A percentile compares a stretch with the other conserved stretches of the same genome.
Evolutionary conservation across 2,329 filamentous ascomycete species (phyloP).

Genomic region (Alternaria solani): DNA sequence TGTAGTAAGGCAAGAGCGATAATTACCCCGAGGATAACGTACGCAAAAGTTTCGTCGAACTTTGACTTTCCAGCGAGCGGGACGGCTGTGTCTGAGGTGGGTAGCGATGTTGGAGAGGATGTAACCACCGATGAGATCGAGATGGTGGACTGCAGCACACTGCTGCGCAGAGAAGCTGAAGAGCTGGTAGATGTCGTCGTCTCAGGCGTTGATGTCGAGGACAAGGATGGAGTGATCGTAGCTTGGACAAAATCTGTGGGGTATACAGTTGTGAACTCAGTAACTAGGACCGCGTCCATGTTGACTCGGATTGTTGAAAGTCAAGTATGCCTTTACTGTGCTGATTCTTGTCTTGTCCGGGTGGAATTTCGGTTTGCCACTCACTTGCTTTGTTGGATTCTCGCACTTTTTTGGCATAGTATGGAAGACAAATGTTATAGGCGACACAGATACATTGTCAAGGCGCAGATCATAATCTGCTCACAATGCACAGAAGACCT

Average conservation of each 20-base stretch:
- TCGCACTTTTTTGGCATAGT: neutral
- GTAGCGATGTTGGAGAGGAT: neutral
- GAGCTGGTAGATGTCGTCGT: neutral
- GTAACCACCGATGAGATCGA: neutral
- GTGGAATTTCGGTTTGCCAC: neutral
- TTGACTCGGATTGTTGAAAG: neutral
- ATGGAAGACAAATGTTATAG: neutral
- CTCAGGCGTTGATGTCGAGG: neutral
- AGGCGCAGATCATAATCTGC: neutral
- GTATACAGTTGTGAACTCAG: conserved; percentile 9
- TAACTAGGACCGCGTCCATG: conserved; percentile 4
- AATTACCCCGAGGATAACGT: conserved; percentile 1
- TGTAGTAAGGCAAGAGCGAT: conserved; percentile 9
- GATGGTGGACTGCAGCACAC: neutral
- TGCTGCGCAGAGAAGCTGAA: neutral
- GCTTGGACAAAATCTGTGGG: neutral
- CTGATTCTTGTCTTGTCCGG: neutral
- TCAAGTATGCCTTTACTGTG: neutral
- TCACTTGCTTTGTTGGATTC: neutral
- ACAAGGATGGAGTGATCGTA: neutral
- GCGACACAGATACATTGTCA: neutral
- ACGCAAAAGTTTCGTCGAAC: conserved; percentile 12
- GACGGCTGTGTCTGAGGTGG: neutral
- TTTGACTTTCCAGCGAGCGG: neutral
- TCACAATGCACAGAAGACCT: neutral